Conservation (phyloP, 2,329 filamentous ascomycete species). For the Tricladium varicosporioides region DNA sequence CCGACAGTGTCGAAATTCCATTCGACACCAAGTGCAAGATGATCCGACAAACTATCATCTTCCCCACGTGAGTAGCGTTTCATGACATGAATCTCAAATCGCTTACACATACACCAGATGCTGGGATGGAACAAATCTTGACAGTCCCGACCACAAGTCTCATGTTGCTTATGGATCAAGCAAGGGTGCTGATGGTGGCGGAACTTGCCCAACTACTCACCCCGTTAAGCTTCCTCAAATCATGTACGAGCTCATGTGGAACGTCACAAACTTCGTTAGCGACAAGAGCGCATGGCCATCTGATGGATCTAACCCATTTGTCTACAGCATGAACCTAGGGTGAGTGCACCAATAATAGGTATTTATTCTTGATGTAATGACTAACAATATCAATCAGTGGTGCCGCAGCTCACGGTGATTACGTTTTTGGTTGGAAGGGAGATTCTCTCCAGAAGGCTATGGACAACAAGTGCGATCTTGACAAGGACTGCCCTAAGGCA, state of each 20-base stretch:
- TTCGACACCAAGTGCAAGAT: conserved; percentile 50
- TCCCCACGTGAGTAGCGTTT: conserved; percentile 40
- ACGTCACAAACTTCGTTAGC: conserved; percentile 60
- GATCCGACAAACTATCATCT: conserved; percentile 52
- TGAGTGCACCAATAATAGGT: conserved; percentile 36
- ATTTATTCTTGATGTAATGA: conserved; percentile 31
- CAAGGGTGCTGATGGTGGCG: conserved; percentile 64
- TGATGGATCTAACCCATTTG: conserved; percentile 68
- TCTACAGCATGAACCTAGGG: conserved; percentile 34
- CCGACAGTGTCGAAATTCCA: conserved; percentile 51
- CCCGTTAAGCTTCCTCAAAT: conserved; percentile 68
- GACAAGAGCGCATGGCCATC: conserved; percentile 63
- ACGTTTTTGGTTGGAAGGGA: conserved; percentile 72
- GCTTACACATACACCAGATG: conserved; percentile 60
- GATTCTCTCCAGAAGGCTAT: conserved; percentile 67
- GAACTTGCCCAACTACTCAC: conserved; percentile 68
- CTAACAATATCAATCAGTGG: conserved; percentile 43
- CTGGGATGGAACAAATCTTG: conserved; percentile 71
- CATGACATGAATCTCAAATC: conserved; percentile 32
- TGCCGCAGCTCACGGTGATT: conserved; percentile 74
- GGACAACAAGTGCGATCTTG: conserved; percentile 65
- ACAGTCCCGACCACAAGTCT: conserved; percentile 51
- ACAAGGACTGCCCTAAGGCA: conserved; percentile 64
- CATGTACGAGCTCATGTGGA: conserved; percentile 82
- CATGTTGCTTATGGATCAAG: conserved; percentile 73